These are phyloP conservation scores for Kitagawia praeruptora DNA, from an alignment of 129 eudicot genomes.

Conservation along the genomic window DNA sequence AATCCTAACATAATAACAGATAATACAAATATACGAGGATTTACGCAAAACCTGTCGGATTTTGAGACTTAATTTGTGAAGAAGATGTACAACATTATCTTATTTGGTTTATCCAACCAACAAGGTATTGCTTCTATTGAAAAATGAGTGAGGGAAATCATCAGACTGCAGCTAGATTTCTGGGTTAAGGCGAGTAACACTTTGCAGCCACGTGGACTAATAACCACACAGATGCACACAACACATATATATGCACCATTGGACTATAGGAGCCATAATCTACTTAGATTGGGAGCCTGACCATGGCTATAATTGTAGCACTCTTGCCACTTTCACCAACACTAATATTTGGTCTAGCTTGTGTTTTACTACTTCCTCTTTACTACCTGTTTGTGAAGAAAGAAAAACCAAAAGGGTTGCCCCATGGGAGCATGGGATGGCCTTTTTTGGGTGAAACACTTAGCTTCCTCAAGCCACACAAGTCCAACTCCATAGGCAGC, in stretches of 20 bases:
- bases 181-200: neutral
- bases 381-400: neutral
- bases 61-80: neutral
- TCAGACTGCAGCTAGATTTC: no score
- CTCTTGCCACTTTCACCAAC: neutral
- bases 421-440: conserved; percentile 6
- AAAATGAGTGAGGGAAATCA: no score
- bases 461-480: conserved; percentile 8
- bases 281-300: neutral
- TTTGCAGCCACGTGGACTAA: neutral
- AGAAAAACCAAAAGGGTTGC: neutral
- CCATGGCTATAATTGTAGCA: neutral
- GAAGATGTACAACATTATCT: neutral
- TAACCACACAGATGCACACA: neutral
- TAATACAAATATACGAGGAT: no score
- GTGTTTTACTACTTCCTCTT: neutral
- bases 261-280: neutral
- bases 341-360: neutral
- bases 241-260: neutral
- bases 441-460: conserved; percentile 7
- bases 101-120: neutral
- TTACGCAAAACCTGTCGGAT: neutral
- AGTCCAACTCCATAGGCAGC: neutral
- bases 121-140: neutral
- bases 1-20: no score